Evolutionary conservation across 352 stramenopile species (phyloP), one percentile per base, ranked within the genome.

Genomic region (Phytopythium aichiense): DNA sequence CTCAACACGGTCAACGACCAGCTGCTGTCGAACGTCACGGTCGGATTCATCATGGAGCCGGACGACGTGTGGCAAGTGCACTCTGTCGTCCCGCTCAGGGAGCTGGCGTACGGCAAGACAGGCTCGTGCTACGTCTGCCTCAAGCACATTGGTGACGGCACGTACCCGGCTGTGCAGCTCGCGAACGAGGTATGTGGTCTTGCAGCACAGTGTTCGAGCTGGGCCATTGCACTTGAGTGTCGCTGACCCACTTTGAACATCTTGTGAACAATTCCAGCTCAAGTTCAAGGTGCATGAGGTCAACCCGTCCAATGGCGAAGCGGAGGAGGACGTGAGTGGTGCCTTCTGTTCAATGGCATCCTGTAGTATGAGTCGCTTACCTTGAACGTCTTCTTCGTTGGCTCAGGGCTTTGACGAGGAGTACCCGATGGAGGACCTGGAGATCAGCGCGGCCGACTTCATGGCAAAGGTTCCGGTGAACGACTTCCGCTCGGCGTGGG

Each of bases 1-100:
- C 85, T 96, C 54, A 99, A 99, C 84, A 99, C 98, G 0, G 96
- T 99, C 56, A 97, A 98, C 56, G 96, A 99, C 61, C 97, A 99
- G 81, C 81, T 98, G 33, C 79, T 99, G 58, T 88, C 92, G 4
- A 96, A 99, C 67, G 92, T 98, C 23, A 94, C 79, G 7, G 81
- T 99, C 33, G 94, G 97, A 43, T 89, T 97, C 51, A 85, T 89
- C 8, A 89, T 92, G 73, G 91, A 98, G 53, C 81, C 82, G 30
- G 89, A 95, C 30, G 93, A 98, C 48, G 72, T 96, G 40, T 99
- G 96, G 82, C 78, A 89, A 49, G 84, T 98, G 7, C 88, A 93
- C 55, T 92, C 90, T 53, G 88, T 96, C 56, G 87, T 99, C 30
- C 75, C 87, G 33, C 73, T 91, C 33, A 83, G 92, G 50, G 79